Evolutionary conservation across 371 early-diverging fungal species (phyloP).

Genomic region (Lichtheimia ramosa): DNA sequence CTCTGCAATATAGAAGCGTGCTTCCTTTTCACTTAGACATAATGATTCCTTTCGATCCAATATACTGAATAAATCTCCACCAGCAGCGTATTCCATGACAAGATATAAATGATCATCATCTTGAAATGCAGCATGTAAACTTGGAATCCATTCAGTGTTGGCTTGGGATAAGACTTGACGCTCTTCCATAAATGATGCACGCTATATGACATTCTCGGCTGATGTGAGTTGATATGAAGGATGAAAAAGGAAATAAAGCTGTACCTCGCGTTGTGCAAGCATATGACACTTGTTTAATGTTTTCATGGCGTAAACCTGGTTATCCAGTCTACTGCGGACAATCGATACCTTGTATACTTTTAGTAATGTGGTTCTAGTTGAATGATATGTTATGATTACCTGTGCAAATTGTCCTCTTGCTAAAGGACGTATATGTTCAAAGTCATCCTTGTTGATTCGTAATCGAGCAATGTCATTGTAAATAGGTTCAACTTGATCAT

Average conservation of each 20-base stretch:
- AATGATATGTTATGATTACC: slow-evolving; percentile 38
- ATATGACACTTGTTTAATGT: slow-evolving; percentile 86
- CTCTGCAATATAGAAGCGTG: slow-evolving; percentile 96
- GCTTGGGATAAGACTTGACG: slow-evolving; percentile 73
- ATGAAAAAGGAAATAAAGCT: slow-evolving; percentile 34
- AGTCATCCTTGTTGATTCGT: slow-evolving; percentile 81
- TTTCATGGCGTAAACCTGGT: slow-evolving; percentile 89
- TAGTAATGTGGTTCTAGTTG: neutral
- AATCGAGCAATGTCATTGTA: slow-evolving; percentile 55
- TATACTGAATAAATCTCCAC: slow-evolving; percentile 94
- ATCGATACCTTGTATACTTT: slow-evolving; percentile 26
- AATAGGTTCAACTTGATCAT: slow-evolving; percentile 57
- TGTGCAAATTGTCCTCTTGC: slow-evolving; percentile 93
- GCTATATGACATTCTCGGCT: slow-evolving; percentile 34
- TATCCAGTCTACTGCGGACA: slow-evolving; percentile 21
- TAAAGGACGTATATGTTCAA: slow-evolving; percentile 82
- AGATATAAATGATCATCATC: slow-evolving; percentile 86
- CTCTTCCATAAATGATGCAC: slow-evolving; percentile 90
- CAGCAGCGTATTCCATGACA: slow-evolving; percentile 97
- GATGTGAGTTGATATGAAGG: neutral
- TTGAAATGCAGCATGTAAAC: slow-evolving; percentile 90
- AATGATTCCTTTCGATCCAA: slow-evolving; percentile 76
- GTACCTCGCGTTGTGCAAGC: slow-evolving; percentile 70
- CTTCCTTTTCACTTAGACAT: slow-evolving; percentile 82
- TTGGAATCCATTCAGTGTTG: slow-evolving; percentile 76